phyloP scores from a whole-genome alignment of 495 filamentous ascomycete genomes.

The Rostrohypoxylon terebratum region DNA sequence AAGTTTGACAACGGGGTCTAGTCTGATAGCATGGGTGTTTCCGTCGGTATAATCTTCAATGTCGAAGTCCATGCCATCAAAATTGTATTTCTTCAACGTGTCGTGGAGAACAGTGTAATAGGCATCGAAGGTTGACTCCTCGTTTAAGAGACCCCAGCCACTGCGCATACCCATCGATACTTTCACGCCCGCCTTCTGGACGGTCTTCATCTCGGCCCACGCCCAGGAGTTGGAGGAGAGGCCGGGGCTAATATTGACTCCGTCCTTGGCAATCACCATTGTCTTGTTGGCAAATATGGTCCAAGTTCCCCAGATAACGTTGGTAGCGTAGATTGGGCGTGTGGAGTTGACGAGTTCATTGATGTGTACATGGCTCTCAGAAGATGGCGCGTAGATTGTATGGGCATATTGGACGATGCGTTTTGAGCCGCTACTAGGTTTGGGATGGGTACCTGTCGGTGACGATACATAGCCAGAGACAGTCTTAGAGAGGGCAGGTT shows the following conservation, averaged over 20 bases:
- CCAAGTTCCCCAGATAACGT: slow-evolving; percentile 3
- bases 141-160: not conserved
- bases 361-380: not conserved
- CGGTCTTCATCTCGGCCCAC: not conserved
- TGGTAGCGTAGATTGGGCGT: not conserved
- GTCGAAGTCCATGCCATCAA: slow-evolving; percentile 2
- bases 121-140: not conserved
- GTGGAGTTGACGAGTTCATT: slow-evolving; percentile 6
- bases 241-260: not conserved
- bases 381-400: slow-evolving; percentile 12
- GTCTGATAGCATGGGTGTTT: not conserved
- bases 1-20: not conserved
- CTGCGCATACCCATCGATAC: slow-evolving; percentile 1
- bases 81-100: not conserved
- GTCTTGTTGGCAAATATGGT: slow-evolving; percentile 1
- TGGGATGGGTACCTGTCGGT: not conserved
- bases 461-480: not conserved
- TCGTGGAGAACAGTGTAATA: slow-evolving; percentile 3
- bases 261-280: not conserved
- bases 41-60: slow-evolving; percentile 6
- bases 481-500: not conserved
- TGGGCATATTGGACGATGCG: slow-evolving; percentile 7
- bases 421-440: not conserved
- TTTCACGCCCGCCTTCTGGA: not conserved
- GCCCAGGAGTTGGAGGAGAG: slow-evolving; percentile 4